A percentile compares a stretch with the other conserved stretches of the same genome.
Evolutionary conservation across 2,329 filamentous ascomycete genomes (phyloP).

Genomic region (Diplodia corticola): DNA sequence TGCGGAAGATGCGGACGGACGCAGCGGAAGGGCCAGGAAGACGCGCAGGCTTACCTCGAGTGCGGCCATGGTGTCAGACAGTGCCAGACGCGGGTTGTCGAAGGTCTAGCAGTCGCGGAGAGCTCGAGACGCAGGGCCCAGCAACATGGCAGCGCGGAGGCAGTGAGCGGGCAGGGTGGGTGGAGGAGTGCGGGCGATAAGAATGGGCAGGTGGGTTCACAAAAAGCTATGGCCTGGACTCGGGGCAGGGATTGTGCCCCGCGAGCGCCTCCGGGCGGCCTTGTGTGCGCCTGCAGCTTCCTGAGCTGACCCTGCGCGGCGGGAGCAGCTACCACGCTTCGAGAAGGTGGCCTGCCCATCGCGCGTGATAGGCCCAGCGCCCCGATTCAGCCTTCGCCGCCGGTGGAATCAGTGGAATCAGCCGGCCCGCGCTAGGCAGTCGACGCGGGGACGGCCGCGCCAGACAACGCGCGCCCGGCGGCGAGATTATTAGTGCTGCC

Average conservation of each 20-base stretch:
- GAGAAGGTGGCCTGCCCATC: slow-evolving; percentile 17
- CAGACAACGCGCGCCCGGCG: not conserved
- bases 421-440: not conserved
- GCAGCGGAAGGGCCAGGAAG: not conserved
- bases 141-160: not conserved
- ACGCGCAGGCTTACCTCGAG: slow-evolving; percentile 13
- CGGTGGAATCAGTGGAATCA: slow-evolving; percentile 18
- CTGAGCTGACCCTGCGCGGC: not conserved
- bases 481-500: not conserved
- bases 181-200: slow-evolving; percentile 2
- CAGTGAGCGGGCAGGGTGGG: not conserved
- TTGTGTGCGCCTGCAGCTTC: slow-evolving; percentile 11
- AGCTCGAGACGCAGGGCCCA: not conserved
- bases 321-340: slow-evolving; percentile 11
- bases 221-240: slow-evolving; percentile 4
- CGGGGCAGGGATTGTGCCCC: slow-evolving; percentile 8
- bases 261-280: slow-evolving; percentile 15
- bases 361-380: slow-evolving; percentile 1
- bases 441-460: not conserved
- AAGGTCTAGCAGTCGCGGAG: not conserved
- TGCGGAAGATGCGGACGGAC: slow-evolving; percentile 6
- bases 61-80: slow-evolving; percentile 7
- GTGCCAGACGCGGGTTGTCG: not conserved
- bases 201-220: slow-evolving; percentile 15
- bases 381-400: slow-evolving; percentile 6